Evolutionary conservation across 805 yeast genomes (phyloP).

Genomic region (Candida schatavii): DNA sequence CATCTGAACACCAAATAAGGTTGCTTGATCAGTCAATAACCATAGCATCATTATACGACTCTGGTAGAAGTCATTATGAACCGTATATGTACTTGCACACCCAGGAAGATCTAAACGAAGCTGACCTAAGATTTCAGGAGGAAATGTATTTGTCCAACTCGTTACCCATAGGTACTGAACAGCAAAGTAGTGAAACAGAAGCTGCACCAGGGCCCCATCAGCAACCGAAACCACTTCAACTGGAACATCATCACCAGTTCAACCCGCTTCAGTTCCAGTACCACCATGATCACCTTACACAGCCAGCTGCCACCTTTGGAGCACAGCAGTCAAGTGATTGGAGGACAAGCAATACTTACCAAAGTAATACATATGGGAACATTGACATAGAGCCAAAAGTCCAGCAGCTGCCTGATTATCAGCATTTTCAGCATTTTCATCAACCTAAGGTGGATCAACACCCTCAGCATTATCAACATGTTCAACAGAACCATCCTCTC

Average conservation of each 20-base stretch:
- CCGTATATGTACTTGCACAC: conserved; percentile 32
- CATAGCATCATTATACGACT: conserved; percentile 36
- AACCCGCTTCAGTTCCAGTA: neutral
- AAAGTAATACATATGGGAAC: neutral
- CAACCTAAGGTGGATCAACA: no score
- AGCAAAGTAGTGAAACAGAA: neutral
- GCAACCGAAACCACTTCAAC: neutral
- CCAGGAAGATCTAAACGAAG: conserved; percentile 27
- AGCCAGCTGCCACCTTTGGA: neutral
- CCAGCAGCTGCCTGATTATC: neutral
- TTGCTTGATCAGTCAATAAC: conserved; percentile 44
- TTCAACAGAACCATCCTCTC: neutral
- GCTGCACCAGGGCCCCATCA: neutral
- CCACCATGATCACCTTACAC: neutral
- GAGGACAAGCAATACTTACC: neutral
- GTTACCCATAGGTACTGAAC: neutral
- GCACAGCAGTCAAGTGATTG: neutral
- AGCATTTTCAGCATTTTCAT: neutral
- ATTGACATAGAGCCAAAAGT: neutral
- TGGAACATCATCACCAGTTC: neutral
- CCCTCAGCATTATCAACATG: neutral
- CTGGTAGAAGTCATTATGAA: conserved; percentile 30
- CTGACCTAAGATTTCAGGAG: conserved; percentile 27
- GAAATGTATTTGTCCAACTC: conserved; percentile 1
- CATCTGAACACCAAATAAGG: conserved; percentile 7